A percentile compares a stretch with the other conserved stretches of the same genome.
Evolutionary conservation across 495 filamentous ascomycete genomes (phyloP).

Genomic region (Xylaria venustula): DNA sequence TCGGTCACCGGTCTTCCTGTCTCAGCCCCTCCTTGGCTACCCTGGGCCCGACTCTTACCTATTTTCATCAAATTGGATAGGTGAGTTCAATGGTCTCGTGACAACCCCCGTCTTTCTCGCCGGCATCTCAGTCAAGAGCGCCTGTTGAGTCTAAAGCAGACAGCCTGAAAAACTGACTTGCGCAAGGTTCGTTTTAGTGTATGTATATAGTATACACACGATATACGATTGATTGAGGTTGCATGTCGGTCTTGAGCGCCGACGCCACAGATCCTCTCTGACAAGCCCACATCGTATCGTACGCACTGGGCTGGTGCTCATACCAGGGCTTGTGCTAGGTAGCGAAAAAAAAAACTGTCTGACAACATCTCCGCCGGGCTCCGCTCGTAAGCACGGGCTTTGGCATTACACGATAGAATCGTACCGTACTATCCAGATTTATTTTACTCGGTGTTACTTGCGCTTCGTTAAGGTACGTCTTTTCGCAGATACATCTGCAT

Average conservation of each 20-base stretch:
- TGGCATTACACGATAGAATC: not conserved
- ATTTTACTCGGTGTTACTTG: not conserved
- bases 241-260: not conserved
- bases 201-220: not conserved
- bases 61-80: too few species aligned
- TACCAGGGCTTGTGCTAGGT: not conserved
- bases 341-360: not conserved
- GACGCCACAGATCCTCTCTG: not conserved
- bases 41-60: not conserved
- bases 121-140: not conserved
- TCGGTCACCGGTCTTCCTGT: not conserved
- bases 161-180: not conserved
- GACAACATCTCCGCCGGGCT: too few species aligned
- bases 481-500: not conserved
- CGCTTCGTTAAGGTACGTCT: not conserved
- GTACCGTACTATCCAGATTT: not conserved
- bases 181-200: not conserved
- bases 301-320: not conserved
- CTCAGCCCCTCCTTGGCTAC: slow-evolving; percentile 2
- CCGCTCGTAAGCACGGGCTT: too few species aligned
- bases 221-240: not conserved
- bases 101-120: not conserved
- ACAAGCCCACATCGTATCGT: not conserved
- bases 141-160: not conserved
- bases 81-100: not conserved